Evolutionary conservation across 768 basidiomycete species (phyloP), one percentile per base, ranked within the genome.

Genomic region (Tylopilus vinaceipallidus): DNA sequence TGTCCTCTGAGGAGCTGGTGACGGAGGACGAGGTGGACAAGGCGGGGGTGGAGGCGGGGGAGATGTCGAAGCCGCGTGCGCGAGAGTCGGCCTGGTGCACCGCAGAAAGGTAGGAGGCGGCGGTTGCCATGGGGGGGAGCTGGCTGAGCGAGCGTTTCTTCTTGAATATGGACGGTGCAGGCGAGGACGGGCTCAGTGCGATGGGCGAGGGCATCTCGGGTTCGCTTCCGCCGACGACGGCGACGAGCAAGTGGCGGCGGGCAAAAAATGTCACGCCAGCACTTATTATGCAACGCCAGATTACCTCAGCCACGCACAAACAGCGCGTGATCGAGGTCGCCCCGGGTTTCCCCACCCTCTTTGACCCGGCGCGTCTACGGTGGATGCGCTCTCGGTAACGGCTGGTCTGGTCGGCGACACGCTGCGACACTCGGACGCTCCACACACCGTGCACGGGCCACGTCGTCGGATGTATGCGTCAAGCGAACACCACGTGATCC

Each of bases 21-120:
- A 84, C 61, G 1, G 85, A 86, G 1, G 88, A 88, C 3, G 88
- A 88, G 9, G 86, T 71, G 1, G 89, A 90, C 13, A 88, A 71
- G 0, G 88, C 81, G 1, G 87, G 86, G 2, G 86, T 88, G 6
- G 84, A 79, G 0, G 79, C 73, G 14, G 84, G 80, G 11, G 82
- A 68, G 26, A 68, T 65, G 29, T 70, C 68, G 47, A 68, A 71
- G 47, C 70, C 70, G 50, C 85, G 79, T 9, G 83, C 81, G 42
- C 83, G 78, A 34, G 86, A 83, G 64, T 91, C 89, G 16, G 81
- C 82, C 64, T 80, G 66, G 17, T 80, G 80, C 16, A 84, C 71
- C 9, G 81, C 83, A 42, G 80, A 76, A 11, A 84, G 73, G 63
- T 83, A 84, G 33, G 78, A 78, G 12, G 79, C 75, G 4, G 83